These are phyloP conservation scores for Ichthyophthirius multifiliis DNA, from an alignment of 169 alveolate species.

Conservation along the genomic window DNA sequence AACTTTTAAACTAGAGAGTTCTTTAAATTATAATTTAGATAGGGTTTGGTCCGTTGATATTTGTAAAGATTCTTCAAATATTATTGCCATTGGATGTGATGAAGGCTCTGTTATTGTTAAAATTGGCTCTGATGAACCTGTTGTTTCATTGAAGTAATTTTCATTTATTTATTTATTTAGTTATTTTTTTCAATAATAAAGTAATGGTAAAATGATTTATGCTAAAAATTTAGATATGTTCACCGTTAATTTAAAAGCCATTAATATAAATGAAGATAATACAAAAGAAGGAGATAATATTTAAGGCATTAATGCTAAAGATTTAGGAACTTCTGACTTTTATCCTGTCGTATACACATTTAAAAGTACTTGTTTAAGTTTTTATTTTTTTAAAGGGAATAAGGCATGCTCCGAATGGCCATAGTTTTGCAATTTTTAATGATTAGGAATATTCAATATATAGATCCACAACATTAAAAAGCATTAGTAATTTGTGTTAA, in stretches of 20 bases:
- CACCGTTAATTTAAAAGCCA: slow-evolving; percentile 88
- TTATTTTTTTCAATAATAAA: slow-evolving; percentile 28
- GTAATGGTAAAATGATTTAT: slow-evolving; percentile 92
- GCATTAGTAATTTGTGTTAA: neutral
- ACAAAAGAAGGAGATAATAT: slow-evolving; percentile 53
- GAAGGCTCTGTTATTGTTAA: slow-evolving; percentile 93
- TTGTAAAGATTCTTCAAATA: slow-evolving; percentile 45
- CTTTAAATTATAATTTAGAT: slow-evolving; percentile 93
- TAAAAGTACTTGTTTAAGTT: neutral
- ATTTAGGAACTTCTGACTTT: slow-evolving; percentile 92
- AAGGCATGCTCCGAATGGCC: slow-evolving; percentile 97
- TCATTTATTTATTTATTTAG: neutral
- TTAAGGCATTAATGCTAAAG: slow-evolving; percentile 59
- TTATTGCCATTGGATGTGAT: slow-evolving; percentile 85
- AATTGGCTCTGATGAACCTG: slow-evolving; percentile 96
- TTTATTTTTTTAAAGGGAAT: slow-evolving; percentile 57
- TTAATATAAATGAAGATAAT: slow-evolving; percentile 72
- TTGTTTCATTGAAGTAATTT: slow-evolving; percentile 86
- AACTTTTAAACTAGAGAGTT: slow-evolving; percentile 90
- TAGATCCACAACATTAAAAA: slow-evolving; percentile 57
- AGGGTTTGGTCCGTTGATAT: slow-evolving; percentile 93
- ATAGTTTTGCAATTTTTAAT: slow-evolving; percentile 94
- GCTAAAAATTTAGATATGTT: slow-evolving; percentile 93
- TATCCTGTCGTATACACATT: slow-evolving; percentile 68
- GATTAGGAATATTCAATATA: slow-evolving; percentile 96